Evolutionary conservation across 768 basidiomycete species (phyloP).

Genomic region (Calocybe gangraenosa): DNA sequence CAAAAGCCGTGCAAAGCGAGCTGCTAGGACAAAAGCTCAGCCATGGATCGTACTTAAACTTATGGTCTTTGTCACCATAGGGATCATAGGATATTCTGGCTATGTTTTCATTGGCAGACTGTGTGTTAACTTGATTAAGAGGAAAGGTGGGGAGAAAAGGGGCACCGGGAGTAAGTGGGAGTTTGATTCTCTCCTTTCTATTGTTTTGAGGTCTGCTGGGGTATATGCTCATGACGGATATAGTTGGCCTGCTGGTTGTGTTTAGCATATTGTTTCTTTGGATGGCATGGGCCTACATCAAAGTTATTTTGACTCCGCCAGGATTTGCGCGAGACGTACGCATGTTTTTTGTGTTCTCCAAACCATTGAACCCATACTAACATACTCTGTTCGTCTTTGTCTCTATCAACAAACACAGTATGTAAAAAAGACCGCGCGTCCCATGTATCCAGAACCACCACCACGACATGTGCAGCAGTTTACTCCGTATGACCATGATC

Average conservation of each 20-base stretch:
- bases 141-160: constrained; percentile 43
- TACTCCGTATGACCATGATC: too few species aligned
- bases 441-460: constrained; percentile 2
- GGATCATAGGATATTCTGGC: constrained; percentile 58
- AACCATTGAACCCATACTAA: neutral
- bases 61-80: constrained; percentile 53
- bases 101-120: constrained; percentile 81
- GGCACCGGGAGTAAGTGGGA: constrained; percentile 62
- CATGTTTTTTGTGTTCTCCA: neutral
- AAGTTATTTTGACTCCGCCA: constrained; percentile 62
- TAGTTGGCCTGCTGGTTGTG: constrained; percentile 65
- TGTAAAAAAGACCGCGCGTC: constrained; percentile 18
- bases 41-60: constrained; percentile 77
- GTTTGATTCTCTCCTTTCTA: neutral
- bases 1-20: constrained; percentile 35
- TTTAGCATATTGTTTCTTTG: constrained; percentile 64
- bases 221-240: neutral
- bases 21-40: constrained; percentile 46
- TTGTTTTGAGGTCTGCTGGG: neutral
- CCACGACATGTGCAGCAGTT: too few species aligned
- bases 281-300: constrained; percentile 75
- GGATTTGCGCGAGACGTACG: constrained; percentile 67
- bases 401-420: too few species aligned
- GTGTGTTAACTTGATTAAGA: constrained; percentile 65
- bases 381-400: too few species aligned